Conservation (phyloP, 2,329 filamentous ascomycete species). For the Mollisia scopiformis region DNA sequence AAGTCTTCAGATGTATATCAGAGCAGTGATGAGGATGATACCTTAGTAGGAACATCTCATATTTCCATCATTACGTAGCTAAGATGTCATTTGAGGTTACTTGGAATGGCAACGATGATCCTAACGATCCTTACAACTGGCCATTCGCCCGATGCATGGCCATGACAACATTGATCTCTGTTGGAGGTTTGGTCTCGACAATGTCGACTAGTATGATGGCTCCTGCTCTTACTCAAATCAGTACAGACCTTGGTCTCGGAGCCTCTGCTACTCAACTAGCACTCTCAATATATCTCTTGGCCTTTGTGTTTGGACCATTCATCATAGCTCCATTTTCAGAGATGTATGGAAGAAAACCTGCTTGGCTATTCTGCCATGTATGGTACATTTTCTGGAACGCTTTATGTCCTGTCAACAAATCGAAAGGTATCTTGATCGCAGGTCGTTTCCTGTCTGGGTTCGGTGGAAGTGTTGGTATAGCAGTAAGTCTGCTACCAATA, state of each 20-base stretch:
- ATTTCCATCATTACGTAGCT: background rate
- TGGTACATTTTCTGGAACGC: constrained; percentile 58
- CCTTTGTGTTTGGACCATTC: constrained; percentile 47
- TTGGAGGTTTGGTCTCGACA: constrained; percentile 52
- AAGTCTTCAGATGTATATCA: background rate
- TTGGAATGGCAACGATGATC: constrained; percentile 29
- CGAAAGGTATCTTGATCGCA: constrained; percentile 55
- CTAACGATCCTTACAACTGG: constrained; percentile 51
- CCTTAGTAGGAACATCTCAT: background rate
- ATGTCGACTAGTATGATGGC: constrained; percentile 57
- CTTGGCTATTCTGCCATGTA: constrained; percentile 61
- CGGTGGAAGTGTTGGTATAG: constrained; percentile 59
- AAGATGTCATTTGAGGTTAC: background rate
- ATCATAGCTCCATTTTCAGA: constrained; percentile 69
- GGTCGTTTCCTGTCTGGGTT: constrained; percentile 62
- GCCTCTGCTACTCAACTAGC: constrained; percentile 49
- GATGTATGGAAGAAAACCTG: constrained; percentile 59
- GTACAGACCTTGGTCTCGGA: constrained; percentile 54
- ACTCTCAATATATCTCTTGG: constrained; percentile 48
- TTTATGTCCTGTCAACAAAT: constrained; percentile 53
- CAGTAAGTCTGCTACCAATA: constrained; percentile 20
- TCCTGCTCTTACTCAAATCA: constrained; percentile 52
- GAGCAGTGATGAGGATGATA: background rate
- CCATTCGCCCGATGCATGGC: constrained; percentile 44
- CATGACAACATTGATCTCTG: constrained; percentile 49